A percentile compares a stretch with the other conserved stretches of the same genome.
phyloP scores from a whole-genome alignment of 306 rosid genomes.

The Luffa aegyptiaca region DNA sequence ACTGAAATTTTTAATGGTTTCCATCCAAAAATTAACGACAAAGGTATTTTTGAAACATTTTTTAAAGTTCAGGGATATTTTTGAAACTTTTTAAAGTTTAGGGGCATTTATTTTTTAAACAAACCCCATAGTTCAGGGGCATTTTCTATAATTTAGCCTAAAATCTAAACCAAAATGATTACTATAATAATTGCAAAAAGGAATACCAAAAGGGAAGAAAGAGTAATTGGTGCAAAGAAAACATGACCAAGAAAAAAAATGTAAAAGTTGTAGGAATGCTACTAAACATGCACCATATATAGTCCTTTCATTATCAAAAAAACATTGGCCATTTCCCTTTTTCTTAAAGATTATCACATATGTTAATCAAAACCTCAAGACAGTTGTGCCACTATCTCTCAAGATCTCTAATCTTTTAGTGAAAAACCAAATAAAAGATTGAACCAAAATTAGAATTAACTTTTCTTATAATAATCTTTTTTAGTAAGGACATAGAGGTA shows the following conservation, averaged over 20 bases:
- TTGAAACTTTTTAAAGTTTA: too few relatives aligned
- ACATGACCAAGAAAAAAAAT: neutral
- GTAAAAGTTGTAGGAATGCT: neutral
- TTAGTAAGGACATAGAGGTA: neutral
- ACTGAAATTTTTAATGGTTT: too few relatives aligned
- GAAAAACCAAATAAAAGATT: neutral
- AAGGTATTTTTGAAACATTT: too few relatives aligned
- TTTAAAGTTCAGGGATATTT: too few relatives aligned
- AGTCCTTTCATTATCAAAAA: conserved; percentile 6
- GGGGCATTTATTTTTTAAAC: too few relatives aligned
- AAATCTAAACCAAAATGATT: neutral
- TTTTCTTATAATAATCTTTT: neutral
- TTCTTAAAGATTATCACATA: neutral
- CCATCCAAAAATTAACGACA: too few relatives aligned
- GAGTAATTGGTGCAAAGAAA: neutral
- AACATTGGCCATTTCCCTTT: neutral
- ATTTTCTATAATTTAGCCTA: too few relatives aligned
- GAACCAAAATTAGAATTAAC: neutral
- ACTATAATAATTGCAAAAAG: neutral
- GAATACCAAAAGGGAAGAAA: neutral
- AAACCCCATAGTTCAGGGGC: too few relatives aligned
- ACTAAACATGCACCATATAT: conserved; percentile 5
- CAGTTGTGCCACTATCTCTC: neutral
- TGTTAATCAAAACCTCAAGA: neutral
- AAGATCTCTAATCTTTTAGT: neutral